Evolutionary conservation across 1,139 yeast species (phyloP).

Genomic region (Protomyces pachydermus): DNA sequence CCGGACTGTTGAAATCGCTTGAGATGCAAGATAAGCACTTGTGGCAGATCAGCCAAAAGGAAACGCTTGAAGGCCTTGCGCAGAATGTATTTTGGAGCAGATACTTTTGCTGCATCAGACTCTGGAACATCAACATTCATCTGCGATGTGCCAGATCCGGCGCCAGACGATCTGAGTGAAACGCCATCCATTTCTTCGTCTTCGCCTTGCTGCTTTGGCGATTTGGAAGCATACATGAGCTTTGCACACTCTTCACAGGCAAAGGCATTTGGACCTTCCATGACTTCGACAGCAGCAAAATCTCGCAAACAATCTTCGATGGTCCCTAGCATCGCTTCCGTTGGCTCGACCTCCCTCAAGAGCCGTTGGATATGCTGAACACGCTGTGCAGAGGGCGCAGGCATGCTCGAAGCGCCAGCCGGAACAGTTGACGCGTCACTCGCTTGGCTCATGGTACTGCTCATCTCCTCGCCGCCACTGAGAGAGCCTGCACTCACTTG

Average conservation of each 20-base stretch:
- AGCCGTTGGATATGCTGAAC: slow-evolving; percentile 10
- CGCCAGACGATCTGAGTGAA: neutral
- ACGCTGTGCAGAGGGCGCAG: slow-evolving; percentile 9
- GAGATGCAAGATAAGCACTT: slow-evolving; percentile 28
- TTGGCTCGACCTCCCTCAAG: slow-evolving; percentile 8
- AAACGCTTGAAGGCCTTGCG: slow-evolving; percentile 30
- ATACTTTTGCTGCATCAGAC: neutral
- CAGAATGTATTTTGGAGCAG: slow-evolving; percentile 13
- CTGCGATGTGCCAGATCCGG: neutral
- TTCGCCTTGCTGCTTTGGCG: neutral
- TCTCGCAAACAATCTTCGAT: slow-evolving; percentile 28
- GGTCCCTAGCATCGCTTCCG: slow-evolving; percentile 7
- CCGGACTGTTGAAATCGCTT: slow-evolving; percentile 29
- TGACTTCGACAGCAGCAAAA: slow-evolving; percentile 26
- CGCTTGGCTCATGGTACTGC: neutral
- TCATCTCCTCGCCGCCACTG: neutral
- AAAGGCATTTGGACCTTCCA: slow-evolving; percentile 28
- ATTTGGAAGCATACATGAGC: neutral
- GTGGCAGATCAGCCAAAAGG: slow-evolving; percentile 28
- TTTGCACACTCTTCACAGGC: slow-evolving; percentile 31
- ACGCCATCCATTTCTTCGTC: neutral
- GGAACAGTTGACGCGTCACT: neutral
- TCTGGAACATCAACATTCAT: neutral
- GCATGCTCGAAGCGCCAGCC: neutral
- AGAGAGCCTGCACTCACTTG: neutral